Percentiles rank a stretch among this genome's conserved stretches.
These are phyloP conservation scores for Aspergillus costaricaensis DNA, from an alignment of 2,329 filamentous ascomycete genomes.

Conservation along the genomic window DNA sequence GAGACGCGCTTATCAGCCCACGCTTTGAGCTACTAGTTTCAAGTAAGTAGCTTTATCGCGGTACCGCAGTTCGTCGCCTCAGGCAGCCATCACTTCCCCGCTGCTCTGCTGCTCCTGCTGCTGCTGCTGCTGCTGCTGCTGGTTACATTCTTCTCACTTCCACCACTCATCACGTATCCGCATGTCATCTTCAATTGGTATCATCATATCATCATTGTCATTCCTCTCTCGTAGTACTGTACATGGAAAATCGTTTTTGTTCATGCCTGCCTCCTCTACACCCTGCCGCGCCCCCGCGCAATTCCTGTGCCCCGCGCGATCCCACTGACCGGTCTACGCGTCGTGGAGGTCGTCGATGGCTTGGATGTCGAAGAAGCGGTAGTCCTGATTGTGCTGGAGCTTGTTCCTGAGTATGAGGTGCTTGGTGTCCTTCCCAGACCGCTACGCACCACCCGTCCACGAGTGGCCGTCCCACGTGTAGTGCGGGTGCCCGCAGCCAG, in stretches of 20 bases:
- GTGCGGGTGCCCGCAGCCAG: conserved; percentile 36
- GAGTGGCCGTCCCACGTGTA: conserved; percentile 35
- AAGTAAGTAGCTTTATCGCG: not conserved
- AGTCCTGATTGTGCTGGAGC: conserved; percentile 30
- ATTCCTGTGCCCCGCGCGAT: conserved; percentile 41
- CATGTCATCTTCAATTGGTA: conserved; percentile 16
- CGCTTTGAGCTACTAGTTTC: not conserved
- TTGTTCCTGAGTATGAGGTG: conserved; percentile 29
- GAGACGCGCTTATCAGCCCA: conserved; percentile 2
- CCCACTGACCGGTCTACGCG: conserved; percentile 42
- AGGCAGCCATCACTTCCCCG: not conserved
- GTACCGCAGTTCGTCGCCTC: conserved; percentile 9
- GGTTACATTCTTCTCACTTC: not conserved
- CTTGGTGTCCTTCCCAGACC: conserved; percentile 42
- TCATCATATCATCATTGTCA: conserved; percentile 15
- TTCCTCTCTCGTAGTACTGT: conserved; percentile 19
- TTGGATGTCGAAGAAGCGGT: conserved; percentile 31
- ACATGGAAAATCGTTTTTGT: conserved; percentile 14
- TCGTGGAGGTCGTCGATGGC: conserved; percentile 34
- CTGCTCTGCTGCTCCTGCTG: not conserved
- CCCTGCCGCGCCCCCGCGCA: conserved; percentile 37
- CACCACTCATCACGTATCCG: not conserved
- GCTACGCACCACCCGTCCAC: conserved; percentile 37
- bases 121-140: too few relatives aligned
- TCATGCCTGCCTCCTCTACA: conserved; percentile 20